Conservation (phyloP, 2,329 filamentous ascomycete species). For the Aspergillus niger region DNA sequence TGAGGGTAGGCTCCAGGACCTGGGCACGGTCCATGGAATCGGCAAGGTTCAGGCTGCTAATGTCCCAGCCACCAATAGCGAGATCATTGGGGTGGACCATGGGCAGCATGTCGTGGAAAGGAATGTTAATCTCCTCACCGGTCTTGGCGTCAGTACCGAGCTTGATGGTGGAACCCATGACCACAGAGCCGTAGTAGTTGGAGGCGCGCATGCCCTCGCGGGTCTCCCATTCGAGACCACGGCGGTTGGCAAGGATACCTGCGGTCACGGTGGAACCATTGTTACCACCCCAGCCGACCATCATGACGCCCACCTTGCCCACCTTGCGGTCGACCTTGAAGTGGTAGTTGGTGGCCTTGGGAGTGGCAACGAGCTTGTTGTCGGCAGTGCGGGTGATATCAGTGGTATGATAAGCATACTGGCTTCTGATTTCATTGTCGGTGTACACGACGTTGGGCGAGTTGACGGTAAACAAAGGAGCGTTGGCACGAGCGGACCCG, state of each 20-base stretch:
- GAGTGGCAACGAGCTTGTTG: conserved; percentile 79
- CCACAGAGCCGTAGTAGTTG: conserved; percentile 97
- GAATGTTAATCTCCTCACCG: conserved; percentile 88
- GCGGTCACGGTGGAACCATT: conserved; percentile 97
- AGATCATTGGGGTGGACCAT: conserved; percentile 98
- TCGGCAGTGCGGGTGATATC: conserved; percentile 69
- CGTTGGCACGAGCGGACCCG: conserved; percentile 49
- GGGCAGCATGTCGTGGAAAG: conserved; percentile 89
- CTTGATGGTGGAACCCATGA: conserved; percentile 98
- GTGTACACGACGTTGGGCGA: conserved; percentile 94
- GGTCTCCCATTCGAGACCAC: conserved; percentile 84
- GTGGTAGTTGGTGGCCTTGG: conserved; percentile 88
- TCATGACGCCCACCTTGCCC: conserved; percentile 93
- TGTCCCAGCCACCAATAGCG: conserved; percentile 95
- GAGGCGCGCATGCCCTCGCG: conserved; percentile 80
- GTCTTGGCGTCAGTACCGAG: conserved; percentile 85
- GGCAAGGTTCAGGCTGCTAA: conserved; percentile 85
- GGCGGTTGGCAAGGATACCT: conserved; percentile 94
- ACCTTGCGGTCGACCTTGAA: conserved; percentile 97
- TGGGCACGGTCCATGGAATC: conserved; percentile 93
- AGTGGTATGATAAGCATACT: conserved; percentile 96
- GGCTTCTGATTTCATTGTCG: conserved; percentile 82
- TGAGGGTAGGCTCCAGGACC: conserved; percentile 93
- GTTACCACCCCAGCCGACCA: conserved; percentile 97
- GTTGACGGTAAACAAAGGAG: conserved; percentile 76